Evolutionary conservation across 2,329 filamentous ascomycete genomes (phyloP).

Genomic region (Fusarium domesticum): DNA sequence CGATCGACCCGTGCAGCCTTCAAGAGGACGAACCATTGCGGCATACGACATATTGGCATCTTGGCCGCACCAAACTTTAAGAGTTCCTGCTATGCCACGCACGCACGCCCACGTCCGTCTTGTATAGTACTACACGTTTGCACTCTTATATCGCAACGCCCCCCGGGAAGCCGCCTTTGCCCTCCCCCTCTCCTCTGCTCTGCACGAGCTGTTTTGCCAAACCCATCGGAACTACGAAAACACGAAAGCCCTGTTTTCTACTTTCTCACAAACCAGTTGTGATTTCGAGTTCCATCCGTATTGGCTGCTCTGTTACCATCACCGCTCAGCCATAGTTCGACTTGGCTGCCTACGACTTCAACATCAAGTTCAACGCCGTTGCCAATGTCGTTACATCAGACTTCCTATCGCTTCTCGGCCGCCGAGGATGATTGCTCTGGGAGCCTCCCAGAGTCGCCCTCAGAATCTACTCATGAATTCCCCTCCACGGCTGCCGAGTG

Average conservation of each 20-base stretch:
- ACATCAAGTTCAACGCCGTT: constrained; percentile 11
- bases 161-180: constrained; percentile 15
- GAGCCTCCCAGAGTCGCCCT: constrained; percentile 15
- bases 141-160: constrained; percentile 25
- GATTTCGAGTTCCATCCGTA: constrained; percentile 1
- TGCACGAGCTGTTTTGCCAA: neutral
- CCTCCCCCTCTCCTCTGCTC: constrained; percentile 1
- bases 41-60: constrained; percentile 19
- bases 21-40: constrained; percentile 13
- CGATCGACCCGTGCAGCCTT: constrained; percentile 16
- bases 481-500: constrained; percentile 50
- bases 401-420: constrained; percentile 9
- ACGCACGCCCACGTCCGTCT: constrained; percentile 19
- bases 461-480: constrained; percentile 30
- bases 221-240: neutral
- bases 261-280: neutral
- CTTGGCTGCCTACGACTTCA: constrained; percentile 8
- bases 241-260: constrained; percentile 4
- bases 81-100: constrained; percentile 6
- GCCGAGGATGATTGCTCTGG: constrained; percentile 6
- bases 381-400: constrained; percentile 15
- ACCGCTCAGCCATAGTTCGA: constrained; percentile 2
- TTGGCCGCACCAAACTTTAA: constrained; percentile 23
- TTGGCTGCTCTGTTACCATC: constrained; percentile 23
- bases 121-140: constrained; percentile 8